phyloP scores from a whole-genome alignment of 768 basidiomycete genomes.

The Lepiota brunneoincarnata region DNA sequence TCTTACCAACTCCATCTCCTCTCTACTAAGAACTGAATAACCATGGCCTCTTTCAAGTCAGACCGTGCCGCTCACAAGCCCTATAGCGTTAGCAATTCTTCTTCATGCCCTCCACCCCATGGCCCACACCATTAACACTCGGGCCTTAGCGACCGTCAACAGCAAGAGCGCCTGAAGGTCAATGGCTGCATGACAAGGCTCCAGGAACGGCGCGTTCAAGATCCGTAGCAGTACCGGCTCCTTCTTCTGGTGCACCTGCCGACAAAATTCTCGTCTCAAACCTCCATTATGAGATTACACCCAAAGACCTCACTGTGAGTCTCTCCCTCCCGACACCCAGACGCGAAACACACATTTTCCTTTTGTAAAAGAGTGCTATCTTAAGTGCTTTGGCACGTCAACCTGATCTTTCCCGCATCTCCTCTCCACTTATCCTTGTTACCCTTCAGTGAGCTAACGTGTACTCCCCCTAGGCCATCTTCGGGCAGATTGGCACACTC shows the following conservation, averaged over 20 bases:
- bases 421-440: no score
- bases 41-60: constrained; percentile 24
- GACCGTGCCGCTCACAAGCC: constrained; percentile 22
- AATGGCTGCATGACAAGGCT: constrained; percentile 72
- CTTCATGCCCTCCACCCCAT: background rate
- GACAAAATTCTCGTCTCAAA: constrained; percentile 62
- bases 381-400: no score
- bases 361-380: background rate
- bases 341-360: background rate
- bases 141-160: constrained; percentile 48
- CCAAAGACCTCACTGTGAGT: constrained; percentile 84
- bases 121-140: background rate
- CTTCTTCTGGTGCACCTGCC: constrained; percentile 25
- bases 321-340: background rate
- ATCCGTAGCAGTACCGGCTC: constrained; percentile 15
- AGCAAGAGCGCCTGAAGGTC: constrained; percentile 52
- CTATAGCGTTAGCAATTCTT: constrained; percentile 21
- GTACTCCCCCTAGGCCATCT: constrained; percentile 64
- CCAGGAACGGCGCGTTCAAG: constrained; percentile 32
- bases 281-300: constrained; percentile 88
- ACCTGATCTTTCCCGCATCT: background rate
- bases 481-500: constrained; percentile 90
- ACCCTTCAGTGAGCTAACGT: background rate
- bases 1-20: constrained; percentile 15
- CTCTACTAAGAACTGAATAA: constrained; percentile 8